These are phyloP conservation scores for Leccinum arenicola DNA, from an alignment of 768 basidiomycete genomes.

Conservation along the genomic window DNA sequence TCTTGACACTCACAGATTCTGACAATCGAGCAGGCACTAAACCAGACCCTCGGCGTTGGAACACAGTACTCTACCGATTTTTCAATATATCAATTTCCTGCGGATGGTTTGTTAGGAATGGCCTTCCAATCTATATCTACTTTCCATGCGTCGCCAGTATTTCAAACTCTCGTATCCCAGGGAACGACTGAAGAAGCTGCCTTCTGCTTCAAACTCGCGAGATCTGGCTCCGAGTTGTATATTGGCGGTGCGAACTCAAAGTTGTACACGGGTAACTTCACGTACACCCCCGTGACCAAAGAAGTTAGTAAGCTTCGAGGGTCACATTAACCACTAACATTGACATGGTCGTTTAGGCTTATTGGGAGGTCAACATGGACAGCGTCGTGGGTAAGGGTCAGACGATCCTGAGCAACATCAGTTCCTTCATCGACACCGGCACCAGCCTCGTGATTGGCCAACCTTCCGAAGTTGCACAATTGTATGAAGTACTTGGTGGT, in stretches of 20 bases:
- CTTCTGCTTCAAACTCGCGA: constrained; percentile 49
- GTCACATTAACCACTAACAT: no score
- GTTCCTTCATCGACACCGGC: constrained; percentile 24
- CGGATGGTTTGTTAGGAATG: constrained; percentile 39
- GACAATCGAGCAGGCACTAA: constrained; percentile 5
- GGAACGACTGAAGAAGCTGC: constrained; percentile 28
- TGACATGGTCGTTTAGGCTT: constrained; percentile 9
- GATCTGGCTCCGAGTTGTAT: constrained; percentile 42
- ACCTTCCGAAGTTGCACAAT: constrained; percentile 6
- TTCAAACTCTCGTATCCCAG: constrained; percentile 41
- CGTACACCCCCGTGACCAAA: constrained; percentile 22
- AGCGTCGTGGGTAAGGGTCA: background rate
- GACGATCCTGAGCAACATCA: constrained; percentile 5
- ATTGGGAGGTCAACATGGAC: constrained; percentile 20
- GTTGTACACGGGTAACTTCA: constrained; percentile 45
- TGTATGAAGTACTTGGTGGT: constrained; percentile 28
- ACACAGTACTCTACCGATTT: constrained; percentile 7
- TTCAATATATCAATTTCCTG: background rate
- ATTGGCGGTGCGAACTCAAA: constrained; percentile 48
- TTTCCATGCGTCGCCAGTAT: constrained; percentile 34
- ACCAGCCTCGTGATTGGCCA: constrained; percentile 12
- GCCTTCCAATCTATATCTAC: constrained; percentile 39
- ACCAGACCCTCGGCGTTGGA: constrained; percentile 17
- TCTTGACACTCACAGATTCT: background rate
- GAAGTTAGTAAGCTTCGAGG: constrained; percentile 6